A percentile compares a stretch with the other conserved stretches of the same genome.
These are phyloP conservation scores for Ramaria rubella DNA, from an alignment of 768 basidiomycete species.

Conservation along the genomic window DNA sequence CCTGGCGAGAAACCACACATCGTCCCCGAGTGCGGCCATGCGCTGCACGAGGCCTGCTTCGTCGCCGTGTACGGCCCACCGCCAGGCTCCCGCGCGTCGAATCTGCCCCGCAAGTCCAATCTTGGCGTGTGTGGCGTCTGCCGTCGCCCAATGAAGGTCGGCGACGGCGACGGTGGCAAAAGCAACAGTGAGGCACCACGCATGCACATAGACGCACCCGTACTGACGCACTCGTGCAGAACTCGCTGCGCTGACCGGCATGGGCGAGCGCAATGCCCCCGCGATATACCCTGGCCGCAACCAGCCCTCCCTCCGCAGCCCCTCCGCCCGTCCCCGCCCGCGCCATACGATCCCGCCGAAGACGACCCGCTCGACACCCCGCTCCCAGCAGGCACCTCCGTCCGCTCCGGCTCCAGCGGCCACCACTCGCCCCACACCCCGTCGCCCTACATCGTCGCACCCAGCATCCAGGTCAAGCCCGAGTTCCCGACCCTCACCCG, in stretches of 20 bases:
- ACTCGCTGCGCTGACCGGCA: constrained; percentile 88
- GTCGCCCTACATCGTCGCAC: constrained; percentile 70
- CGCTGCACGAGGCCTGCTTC: constrained; percentile 98
- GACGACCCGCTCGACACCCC: constrained; percentile 78
- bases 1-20: constrained; percentile 97
- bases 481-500: constrained; percentile 83
- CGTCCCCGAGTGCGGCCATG: constrained; percentile 95
- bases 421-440: constrained; percentile 27
- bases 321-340: constrained; percentile 16
- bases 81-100: constrained; percentile 45
- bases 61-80: constrained; percentile 93
- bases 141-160: constrained; percentile 92
- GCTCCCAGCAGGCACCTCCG: constrained; percentile 40
- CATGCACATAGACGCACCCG: background rate
- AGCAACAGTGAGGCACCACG: constrained; percentile 64
- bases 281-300: constrained; percentile 67
- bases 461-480: constrained; percentile 87
- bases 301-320: constrained; percentile 40
- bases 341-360: constrained; percentile 62
- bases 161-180: constrained; percentile 79
- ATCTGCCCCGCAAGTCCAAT: constrained; percentile 61
- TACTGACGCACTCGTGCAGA: constrained; percentile 43
- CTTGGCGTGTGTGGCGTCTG: constrained; percentile 97
- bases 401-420: constrained; percentile 35
- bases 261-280: constrained; percentile 55